Conservation (phyloP, 225 moss, liverwort and hornwort genomes). For the Lunularia cruciata region DNA sequence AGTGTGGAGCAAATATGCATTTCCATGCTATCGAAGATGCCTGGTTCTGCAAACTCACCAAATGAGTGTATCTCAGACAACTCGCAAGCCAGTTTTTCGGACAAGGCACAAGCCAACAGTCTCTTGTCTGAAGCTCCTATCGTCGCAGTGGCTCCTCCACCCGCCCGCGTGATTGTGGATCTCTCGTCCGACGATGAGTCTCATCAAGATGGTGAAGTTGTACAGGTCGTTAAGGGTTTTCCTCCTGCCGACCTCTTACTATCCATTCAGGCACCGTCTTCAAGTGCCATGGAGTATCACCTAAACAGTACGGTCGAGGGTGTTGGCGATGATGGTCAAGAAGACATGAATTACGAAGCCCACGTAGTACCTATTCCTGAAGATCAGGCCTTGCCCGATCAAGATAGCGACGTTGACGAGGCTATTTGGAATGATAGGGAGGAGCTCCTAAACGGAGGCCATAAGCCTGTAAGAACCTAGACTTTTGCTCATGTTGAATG, state of each 20-base stretch:
- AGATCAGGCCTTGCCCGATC: background rate
- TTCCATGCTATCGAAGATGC: constrained; percentile 1
- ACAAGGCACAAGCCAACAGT: background rate
- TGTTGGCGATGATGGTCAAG: background rate
- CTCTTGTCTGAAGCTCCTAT: background rate
- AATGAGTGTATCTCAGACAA: background rate
- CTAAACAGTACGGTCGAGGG: constrained; percentile 6
- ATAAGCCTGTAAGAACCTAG: background rate
- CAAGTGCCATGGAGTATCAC: background rate
- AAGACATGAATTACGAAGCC: constrained; percentile 11
- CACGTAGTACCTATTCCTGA: constrained; percentile 7
- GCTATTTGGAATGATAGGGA: constrained; percentile 15
- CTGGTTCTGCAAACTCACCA: background rate
- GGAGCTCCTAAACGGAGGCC: background rate
- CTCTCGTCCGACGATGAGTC: constrained; percentile 24
- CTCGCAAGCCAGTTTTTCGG: background rate
- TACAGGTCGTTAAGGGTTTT: background rate
- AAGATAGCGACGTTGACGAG: constrained; percentile 3
- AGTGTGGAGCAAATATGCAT: constrained; percentile 6
- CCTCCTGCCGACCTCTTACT: background rate
- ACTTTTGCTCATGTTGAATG: no score
- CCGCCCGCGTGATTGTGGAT: constrained; percentile 10
- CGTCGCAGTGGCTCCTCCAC: background rate
- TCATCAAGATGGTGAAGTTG: constrained; percentile 18
- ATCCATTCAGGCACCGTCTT: background rate